phyloP scores from a whole-genome alignment of 139 green algal genomes.

The Edaphochlamys debaryana region DNA sequence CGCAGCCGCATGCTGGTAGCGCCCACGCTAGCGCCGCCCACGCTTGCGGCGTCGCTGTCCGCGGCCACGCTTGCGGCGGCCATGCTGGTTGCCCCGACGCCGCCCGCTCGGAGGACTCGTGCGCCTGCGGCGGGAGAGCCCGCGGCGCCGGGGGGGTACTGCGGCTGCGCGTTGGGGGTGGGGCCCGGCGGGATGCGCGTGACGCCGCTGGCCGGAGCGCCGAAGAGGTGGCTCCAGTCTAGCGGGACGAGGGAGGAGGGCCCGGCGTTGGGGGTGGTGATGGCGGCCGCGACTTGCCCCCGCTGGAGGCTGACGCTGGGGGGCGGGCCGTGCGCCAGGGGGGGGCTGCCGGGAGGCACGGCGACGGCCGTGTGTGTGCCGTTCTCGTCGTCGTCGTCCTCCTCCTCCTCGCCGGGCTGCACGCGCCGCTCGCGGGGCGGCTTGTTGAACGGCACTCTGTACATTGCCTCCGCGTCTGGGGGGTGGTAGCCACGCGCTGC shows the following conservation, averaged over 20 bases:
- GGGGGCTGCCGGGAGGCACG: neutral
- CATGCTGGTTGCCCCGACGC: neutral
- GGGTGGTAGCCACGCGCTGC: constrained; percentile 16
- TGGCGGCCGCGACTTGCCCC: neutral
- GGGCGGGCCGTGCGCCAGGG: constrained; percentile 13
- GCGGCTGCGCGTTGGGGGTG: too few species aligned
- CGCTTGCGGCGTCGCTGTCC: too few species aligned
- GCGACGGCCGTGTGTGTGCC: neutral
- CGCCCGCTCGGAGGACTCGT: too few species aligned
- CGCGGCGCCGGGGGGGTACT: too few species aligned
- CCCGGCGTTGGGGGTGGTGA: neutral
- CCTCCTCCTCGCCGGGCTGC: too few species aligned
- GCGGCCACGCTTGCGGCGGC: too few species aligned
- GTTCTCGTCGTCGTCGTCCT: neutral
- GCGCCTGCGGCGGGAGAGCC: too few species aligned
- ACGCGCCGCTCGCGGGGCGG: neutral
- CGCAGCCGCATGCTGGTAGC: neutral
- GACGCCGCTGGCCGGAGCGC: too few species aligned
- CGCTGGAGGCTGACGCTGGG: neutral
- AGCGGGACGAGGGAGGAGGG: neutral
- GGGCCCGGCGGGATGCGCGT: too few species aligned
- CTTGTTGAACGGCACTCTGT: constrained; percentile 25
- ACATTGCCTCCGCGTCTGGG: constrained; percentile 1
- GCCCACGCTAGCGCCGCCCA: too few species aligned
- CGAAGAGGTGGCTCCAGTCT: constrained; percentile 17